Evolutionary conservation across 108 stramenopile genomes (phyloP).

Genomic region (Cyclostephanos tholiformis): DNA sequence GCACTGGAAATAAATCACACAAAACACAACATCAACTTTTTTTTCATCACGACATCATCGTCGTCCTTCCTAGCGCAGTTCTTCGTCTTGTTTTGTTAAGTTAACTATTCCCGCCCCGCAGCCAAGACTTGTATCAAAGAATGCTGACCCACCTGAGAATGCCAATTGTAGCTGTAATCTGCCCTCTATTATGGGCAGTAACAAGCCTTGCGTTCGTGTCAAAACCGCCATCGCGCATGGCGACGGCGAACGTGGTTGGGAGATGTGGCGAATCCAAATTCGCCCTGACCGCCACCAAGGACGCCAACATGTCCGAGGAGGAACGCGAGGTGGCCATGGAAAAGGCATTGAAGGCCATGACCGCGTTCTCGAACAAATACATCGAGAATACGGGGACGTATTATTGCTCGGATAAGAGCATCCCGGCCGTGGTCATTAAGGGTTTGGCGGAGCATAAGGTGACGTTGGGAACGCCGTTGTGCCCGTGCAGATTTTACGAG

Average conservation of each 20-base stretch:
- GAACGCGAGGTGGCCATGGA: conserved; percentile 59
- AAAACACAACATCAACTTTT: too few relatives aligned
- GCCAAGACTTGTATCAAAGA: neutral
- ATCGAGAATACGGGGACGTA: conserved; percentile 71
- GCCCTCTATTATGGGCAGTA: conserved; percentile 12
- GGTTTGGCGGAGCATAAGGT: conserved; percentile 92
- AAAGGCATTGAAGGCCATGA: conserved; percentile 86
- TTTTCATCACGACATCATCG: too few relatives aligned
- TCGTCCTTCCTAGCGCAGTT: too few relatives aligned
- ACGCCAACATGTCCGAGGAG: conserved; percentile 61
- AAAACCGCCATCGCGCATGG: neutral
- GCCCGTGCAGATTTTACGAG: conserved; percentile 92
- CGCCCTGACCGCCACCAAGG: conserved; percentile 30
- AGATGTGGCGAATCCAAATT: neutral
- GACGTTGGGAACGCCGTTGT: conserved; percentile 81
- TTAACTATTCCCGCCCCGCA: neutral
- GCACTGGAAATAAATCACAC: too few relatives aligned
- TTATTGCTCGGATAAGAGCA: conserved; percentile 69
- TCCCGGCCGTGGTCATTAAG: conserved; percentile 86
- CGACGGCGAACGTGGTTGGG: neutral
- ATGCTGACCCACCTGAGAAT: neutral
- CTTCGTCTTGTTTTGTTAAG: too few relatives aligned
- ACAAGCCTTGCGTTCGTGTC: neutral
- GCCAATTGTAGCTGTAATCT: neutral
- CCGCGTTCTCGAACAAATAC: conserved; percentile 84